These are phyloP conservation scores for Przewalskia tangutica DNA, from an alignment of 257 asterid genomes.

Conservation along the genomic window DNA sequence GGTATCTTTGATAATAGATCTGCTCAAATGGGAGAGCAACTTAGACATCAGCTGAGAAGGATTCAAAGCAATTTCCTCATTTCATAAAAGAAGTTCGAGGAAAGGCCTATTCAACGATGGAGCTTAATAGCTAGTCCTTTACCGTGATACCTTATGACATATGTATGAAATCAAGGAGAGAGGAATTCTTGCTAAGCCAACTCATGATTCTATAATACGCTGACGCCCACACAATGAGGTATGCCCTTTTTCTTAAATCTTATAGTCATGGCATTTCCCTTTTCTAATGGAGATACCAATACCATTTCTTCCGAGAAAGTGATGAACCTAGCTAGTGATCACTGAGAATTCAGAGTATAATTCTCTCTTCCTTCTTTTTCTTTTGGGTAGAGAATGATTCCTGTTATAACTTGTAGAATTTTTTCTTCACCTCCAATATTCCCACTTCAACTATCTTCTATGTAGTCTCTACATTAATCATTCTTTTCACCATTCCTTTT, in stretches of 20 bases:
- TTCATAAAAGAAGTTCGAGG: slow-evolving; percentile 74
- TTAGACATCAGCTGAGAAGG: slow-evolving; percentile 46
- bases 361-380: not conserved
- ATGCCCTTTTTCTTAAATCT: not conserved
- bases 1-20: slow-evolving; percentile 34
- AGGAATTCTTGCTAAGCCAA: slow-evolving; percentile 89
- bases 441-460: not conserved
- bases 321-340: not conserved
- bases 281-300: not conserved
- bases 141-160: slow-evolving; percentile 71
- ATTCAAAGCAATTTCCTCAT: slow-evolving; percentile 58
- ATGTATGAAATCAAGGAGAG: slow-evolving; percentile 88
- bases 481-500: not conserved
- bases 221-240: slow-evolving; percentile 95
- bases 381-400: not conserved
- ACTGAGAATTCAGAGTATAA: not conserved
- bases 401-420: not conserved
- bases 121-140: slow-evolving; percentile 58
- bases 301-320: not conserved
- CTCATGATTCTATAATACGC: slow-evolving; percentile 76
- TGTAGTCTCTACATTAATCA: not conserved
- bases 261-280: not conserved
- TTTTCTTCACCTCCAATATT: not conserved
- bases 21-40: slow-evolving; percentile 60
- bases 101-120: slow-evolving; percentile 88